A percentile compares a stretch with the other conserved stretches of the same genome.
Evolutionary conservation across 2,329 filamentous ascomycete species (phyloP).

Genomic region (Aspergillus fijiensis): DNA sequence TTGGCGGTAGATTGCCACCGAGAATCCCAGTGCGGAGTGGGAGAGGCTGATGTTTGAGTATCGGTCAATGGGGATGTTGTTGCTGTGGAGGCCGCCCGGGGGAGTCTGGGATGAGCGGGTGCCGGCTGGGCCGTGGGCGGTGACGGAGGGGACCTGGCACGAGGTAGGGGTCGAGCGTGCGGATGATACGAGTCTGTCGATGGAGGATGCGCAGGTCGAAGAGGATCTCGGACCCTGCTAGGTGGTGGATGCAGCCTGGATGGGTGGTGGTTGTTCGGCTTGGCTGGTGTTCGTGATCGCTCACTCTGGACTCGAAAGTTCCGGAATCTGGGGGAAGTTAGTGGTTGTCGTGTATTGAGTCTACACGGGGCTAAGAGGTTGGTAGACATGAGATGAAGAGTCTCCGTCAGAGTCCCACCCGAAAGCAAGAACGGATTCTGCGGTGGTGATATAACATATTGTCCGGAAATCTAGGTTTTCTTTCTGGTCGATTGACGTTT

Average conservation of each 20-base stretch:
- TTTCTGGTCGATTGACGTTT: neutral
- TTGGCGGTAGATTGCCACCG: conserved; percentile 17
- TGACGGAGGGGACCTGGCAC: conserved; percentile 12
- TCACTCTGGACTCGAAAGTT: neutral
- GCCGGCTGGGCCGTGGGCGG: conserved; percentile 19
- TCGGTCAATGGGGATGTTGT: conserved; percentile 15
- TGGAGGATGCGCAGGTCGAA: too few relatives aligned
- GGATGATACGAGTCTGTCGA: too few relatives aligned
- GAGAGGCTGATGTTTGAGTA: conserved; percentile 16
- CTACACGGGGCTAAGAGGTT: too few relatives aligned
- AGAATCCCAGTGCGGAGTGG: conserved; percentile 22
- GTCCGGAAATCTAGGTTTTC: neutral
- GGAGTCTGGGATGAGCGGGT: conserved; percentile 18
- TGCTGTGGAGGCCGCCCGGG: conserved; percentile 19
- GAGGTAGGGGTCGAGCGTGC: neutral
- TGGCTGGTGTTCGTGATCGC: neutral
- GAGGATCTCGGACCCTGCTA: too few relatives aligned
- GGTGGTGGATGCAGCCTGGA: too few relatives aligned
- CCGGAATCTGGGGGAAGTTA: neutral
- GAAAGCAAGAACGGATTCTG: too few relatives aligned
- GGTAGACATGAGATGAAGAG: neutral
- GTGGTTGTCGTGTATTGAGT: neutral
- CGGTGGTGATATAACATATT: neutral
- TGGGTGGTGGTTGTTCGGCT: neutral
- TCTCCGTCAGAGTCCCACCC: too few relatives aligned